phyloP scores from a whole-genome alignment of 495 filamentous ascomycete genomes.

The Friedmanniomyces simplex region DNA sequence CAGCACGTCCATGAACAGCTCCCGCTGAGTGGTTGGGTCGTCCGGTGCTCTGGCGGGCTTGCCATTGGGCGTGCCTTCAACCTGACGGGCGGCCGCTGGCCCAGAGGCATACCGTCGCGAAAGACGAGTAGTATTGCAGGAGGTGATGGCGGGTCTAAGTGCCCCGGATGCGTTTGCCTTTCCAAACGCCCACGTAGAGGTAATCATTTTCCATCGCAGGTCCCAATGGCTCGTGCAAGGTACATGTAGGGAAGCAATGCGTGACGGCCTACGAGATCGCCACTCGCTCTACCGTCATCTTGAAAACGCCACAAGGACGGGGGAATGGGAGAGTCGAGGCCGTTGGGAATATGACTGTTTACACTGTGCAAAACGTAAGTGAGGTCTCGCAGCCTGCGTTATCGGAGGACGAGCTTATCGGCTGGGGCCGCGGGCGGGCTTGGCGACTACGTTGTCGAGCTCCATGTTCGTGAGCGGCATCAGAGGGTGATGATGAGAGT shows the following conservation, averaged over 20 bases:
- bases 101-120: neutral
- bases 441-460: neutral
- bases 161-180: slow-evolving; percentile 19
- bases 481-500: too few species aligned
- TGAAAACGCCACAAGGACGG: neutral
- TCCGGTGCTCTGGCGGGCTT: slow-evolving; percentile 1
- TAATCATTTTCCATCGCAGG: slow-evolving; percentile 24
- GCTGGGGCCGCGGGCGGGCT: neutral
- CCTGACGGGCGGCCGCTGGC: neutral
- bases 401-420: neutral
- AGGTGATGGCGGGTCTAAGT: neutral
- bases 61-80: neutral
- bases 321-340: too few species aligned
- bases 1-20: slow-evolving; percentile 41
- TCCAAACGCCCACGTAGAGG: slow-evolving; percentile 24
- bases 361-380: neutral
- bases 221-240: neutral
- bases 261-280: neutral
- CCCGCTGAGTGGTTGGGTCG: slow-evolving; percentile 9
- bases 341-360: neutral
- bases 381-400: neutral
- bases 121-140: neutral
- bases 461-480: too few species aligned
- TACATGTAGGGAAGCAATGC: too few species aligned
- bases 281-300: neutral